Evolutionary conservation across 2,329 filamentous ascomycete genomes (phyloP).

Genomic region (Ascosphaera aggregata): DNA sequence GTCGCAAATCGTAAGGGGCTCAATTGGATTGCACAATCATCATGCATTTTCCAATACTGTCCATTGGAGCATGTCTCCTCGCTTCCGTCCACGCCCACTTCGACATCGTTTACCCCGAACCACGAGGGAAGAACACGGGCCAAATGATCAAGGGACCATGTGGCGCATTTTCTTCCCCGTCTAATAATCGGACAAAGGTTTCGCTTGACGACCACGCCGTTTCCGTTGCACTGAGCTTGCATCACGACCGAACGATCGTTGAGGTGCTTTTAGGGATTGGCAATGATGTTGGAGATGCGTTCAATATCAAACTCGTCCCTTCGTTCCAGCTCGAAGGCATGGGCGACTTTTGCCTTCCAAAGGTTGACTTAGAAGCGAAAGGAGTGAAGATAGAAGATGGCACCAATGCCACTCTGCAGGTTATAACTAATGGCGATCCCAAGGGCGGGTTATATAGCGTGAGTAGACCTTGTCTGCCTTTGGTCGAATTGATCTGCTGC

Average conservation of each 20-base stretch:
- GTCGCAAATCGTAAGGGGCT: no score
- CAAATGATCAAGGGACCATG: constrained; percentile 25
- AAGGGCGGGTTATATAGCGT: constrained; percentile 44
- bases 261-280: constrained; percentile 30
- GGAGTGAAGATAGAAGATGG: constrained; percentile 33
- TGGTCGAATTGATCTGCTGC: neutral
- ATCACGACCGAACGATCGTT: constrained; percentile 28
- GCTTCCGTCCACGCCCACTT: constrained; percentile 31
- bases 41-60: constrained; percentile 9
- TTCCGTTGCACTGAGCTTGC: constrained; percentile 28
- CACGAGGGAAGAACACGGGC: constrained; percentile 26
- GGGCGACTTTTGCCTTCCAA: constrained; percentile 42
- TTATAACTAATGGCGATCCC: constrained; percentile 37
- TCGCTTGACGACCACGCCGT: constrained; percentile 25
- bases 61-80: constrained; percentile 14
- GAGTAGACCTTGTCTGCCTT: constrained; percentile 8
- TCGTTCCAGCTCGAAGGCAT: constrained; percentile 35
- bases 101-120: constrained; percentile 27
- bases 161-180: constrained; percentile 24
- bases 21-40: no score
- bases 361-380: constrained; percentile 20
- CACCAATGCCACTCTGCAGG: constrained; percentile 41
- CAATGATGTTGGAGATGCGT: constrained; percentile 31
- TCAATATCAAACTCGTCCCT: constrained; percentile 44
- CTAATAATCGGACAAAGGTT: constrained; percentile 23